Percentiles rank a stretch among this genome's conserved stretches.
These are phyloP conservation scores for Penicillium hesseltinei DNA, from an alignment of 2,329 filamentous ascomycete genomes.

Conservation along the genomic window DNA sequence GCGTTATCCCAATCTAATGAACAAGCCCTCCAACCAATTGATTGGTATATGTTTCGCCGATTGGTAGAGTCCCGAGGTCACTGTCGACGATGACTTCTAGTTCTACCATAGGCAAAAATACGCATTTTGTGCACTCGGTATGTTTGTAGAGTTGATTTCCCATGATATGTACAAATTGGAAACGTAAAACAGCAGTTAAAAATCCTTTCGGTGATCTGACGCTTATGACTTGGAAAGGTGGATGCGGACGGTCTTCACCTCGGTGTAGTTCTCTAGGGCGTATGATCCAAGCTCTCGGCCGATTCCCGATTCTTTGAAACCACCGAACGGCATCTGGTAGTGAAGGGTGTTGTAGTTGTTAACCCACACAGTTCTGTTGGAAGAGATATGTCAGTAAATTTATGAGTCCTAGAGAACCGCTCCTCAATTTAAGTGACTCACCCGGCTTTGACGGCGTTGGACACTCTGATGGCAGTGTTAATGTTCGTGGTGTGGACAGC, in stretches of 20 bases:
- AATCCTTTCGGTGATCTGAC: neutral
- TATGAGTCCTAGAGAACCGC: neutral
- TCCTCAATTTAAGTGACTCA: constrained; percentile 41
- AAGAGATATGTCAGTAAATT: neutral
- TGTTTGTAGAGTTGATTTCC: neutral
- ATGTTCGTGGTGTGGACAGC: constrained; percentile 75
- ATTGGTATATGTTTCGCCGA: too few species aligned
- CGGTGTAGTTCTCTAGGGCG: constrained; percentile 45
- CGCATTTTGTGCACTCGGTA: neutral
- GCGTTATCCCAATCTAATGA: neutral
- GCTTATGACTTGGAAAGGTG: neutral
- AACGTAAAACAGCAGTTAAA: neutral
- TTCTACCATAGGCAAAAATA: too few species aligned
- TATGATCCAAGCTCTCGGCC: constrained; percentile 45
- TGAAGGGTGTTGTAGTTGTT: constrained; percentile 69
- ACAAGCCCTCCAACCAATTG: neutral
- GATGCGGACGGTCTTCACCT: constrained; percentile 40
- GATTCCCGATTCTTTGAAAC: constrained; percentile 45
- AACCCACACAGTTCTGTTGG: constrained; percentile 56
- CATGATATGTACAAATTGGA: neutral
- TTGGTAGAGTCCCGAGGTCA: too few species aligned
- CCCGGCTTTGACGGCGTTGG: constrained; percentile 68
- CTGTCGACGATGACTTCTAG: too few species aligned
- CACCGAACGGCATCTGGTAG: constrained; percentile 29
- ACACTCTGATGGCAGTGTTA: constrained; percentile 73